phyloP scores from a whole-genome alignment of 441 rosid genomes.

The Breynia disticha region DNA sequence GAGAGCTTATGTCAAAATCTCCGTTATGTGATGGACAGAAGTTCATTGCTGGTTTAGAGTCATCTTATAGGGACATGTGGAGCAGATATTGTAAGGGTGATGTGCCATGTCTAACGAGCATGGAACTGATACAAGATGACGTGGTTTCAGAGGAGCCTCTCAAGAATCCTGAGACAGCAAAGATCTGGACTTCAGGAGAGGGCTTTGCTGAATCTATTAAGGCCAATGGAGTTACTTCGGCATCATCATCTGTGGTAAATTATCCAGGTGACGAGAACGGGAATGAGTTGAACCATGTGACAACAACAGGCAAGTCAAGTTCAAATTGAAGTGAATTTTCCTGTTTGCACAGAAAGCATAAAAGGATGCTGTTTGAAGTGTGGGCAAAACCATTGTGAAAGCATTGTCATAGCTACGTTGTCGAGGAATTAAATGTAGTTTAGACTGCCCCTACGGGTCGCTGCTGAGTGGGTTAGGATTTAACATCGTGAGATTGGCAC shows the following conservation, averaged over 20 bases:
- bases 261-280: conserved; percentile 36
- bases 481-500: conserved; percentile 6
- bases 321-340: conserved; percentile 9
- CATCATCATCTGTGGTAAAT: conserved; percentile 26
- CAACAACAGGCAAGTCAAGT: conserved; percentile 17
- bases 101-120: conserved; percentile 56
- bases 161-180: conserved; percentile 28
- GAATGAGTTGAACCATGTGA: conserved; percentile 18
- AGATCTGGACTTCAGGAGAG: conserved; percentile 27
- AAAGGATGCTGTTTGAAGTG: too few species aligned
- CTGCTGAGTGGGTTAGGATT: neutral
- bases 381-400: too few species aligned
- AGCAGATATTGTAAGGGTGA: conserved; percentile 71
- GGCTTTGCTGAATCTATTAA: conserved; percentile 30
- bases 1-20: conserved; percentile 80
- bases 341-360: too few species aligned
- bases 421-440: too few species aligned
- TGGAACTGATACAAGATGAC: conserved; percentile 51
- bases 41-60: conserved; percentile 57
- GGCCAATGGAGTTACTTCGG: conserved; percentile 49
- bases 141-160: conserved; percentile 31
- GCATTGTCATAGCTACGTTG: too few species aligned
- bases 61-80: conserved; percentile 75
- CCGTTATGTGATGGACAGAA: conserved; percentile 73
- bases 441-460: too few species aligned